These are phyloP conservation scores for Phytophthora gonapodyides DNA, from an alignment of 352 stramenopile genomes.

Conservation along the genomic window DNA sequence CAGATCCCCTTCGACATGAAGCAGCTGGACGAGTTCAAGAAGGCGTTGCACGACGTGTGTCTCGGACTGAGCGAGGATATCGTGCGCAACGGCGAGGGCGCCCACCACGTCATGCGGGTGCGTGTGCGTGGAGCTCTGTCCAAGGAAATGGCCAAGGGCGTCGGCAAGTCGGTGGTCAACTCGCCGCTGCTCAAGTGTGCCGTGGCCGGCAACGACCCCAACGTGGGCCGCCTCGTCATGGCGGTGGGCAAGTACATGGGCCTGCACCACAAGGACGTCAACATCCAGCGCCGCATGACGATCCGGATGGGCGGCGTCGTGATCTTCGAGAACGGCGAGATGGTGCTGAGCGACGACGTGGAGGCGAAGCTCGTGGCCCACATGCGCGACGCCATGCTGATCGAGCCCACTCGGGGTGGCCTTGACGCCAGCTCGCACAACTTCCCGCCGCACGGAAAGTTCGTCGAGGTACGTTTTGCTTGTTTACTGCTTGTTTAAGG, in stretches of 20 bases:
- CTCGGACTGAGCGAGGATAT: constrained; percentile 95
- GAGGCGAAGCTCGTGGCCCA: constrained; percentile 93
- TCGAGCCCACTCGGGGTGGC: constrained; percentile 73
- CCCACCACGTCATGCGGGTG: constrained; percentile 97
- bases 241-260: constrained; percentile 97
- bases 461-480: constrained; percentile 84
- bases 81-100: constrained; percentile 98
- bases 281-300: constrained; percentile 80
- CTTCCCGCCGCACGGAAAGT: constrained; percentile 95
- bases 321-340: constrained; percentile 96
- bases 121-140: constrained; percentile 86
- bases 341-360: constrained; percentile 91
- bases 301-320: constrained; percentile 90
- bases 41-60: constrained; percentile 92
- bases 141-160: constrained; percentile 79
- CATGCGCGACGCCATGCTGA: constrained; percentile 94
- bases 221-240: constrained; percentile 96
- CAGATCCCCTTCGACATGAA: constrained; percentile 88
- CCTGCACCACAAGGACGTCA: constrained; percentile 88
- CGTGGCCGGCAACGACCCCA: constrained; percentile 98
- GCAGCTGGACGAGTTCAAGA: constrained; percentile 89
- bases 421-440: constrained; percentile 81
- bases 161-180: constrained; percentile 94
- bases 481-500: background rate
- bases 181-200: constrained; percentile 98